Evolutionary conservation across 768 basidiomycete species (phyloP).

Genomic region (Hebeloma cylindrosporum): DNA sequence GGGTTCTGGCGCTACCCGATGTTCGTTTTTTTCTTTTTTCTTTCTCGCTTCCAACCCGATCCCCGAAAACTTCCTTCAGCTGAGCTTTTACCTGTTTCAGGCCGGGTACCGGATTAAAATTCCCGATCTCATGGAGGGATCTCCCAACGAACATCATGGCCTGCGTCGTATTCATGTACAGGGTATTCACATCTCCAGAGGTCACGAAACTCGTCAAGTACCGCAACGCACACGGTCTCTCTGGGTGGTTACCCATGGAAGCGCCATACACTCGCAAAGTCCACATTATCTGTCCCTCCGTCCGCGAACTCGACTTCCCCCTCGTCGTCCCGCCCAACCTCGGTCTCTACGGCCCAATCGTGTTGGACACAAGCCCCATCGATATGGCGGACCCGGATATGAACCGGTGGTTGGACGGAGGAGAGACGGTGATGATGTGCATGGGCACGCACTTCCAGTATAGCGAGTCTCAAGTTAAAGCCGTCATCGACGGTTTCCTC

Average conservation of each 20-base stretch:
- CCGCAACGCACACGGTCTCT: no score
- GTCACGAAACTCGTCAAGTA: slow-evolving; percentile 1
- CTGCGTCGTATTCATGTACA: not conserved
- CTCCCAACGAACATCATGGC: slow-evolving; percentile 1
- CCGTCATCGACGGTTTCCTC: not conserved
- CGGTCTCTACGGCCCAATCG: slow-evolving; percentile 3
- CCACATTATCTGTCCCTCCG: slow-evolving; percentile 2
- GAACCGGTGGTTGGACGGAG: not conserved
- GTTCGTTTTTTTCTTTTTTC: no score
- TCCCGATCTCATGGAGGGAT: slow-evolving; percentile 1
- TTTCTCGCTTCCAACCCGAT: not conserved
- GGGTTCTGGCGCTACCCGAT: no score
- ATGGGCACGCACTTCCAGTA: slow-evolving; percentile 3
- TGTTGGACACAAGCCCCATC: not conserved
- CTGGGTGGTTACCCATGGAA: no score
- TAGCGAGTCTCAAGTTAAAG: not conserved
- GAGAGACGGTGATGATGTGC: not conserved
- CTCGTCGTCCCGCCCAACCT: slow-evolving; percentile 4
- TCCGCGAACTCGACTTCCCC: slow-evolving; percentile 2
- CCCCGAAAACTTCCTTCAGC: not conserved
- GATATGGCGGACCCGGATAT: not conserved
- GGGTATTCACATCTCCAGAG: not conserved
- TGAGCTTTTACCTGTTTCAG: not conserved
- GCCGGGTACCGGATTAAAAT: not conserved
- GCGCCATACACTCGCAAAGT: no score